Evolutionary conservation across 108 stramenopile genomes (phyloP), one percentile per base, ranked within the genome.

Genomic region (Stephanodiscus minutulus): DNA sequence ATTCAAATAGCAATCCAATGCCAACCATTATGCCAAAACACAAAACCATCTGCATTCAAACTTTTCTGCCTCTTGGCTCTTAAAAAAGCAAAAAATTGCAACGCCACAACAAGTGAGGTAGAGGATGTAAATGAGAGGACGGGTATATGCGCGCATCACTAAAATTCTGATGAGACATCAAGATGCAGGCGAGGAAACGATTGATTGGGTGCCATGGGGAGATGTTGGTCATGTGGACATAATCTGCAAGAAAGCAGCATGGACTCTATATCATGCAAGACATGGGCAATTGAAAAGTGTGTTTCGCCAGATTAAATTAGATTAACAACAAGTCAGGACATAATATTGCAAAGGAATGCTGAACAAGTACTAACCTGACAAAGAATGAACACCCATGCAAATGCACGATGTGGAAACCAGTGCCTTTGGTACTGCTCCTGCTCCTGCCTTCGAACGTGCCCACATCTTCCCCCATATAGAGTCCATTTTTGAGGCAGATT

Each of bases 11-110:
- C 44, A 46, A 17, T 78, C 77, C 17, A 73, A 68, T 82, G 81
- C 81, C 81, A 82, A 15, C 71, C 64, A 37, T 47, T 64, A 47
- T 82, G 81, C 81, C 81, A 82, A 67, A 82, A 82, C 3, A 82
- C 44, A 54, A 82, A 82, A 24, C 71, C 81, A 27, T 77, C 76
- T 22, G 49, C 63, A 54, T 73, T 49, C 52, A 82, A 52, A 11
- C 35, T 20, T 61, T 60, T 7, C 44, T 77, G 76, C 49, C 33
- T 73, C 57, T 60, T 73, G 70, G 53, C 76, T 73, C n/a, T 77
- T 72, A 39, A 82, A 52, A 54, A 82, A 82, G 46, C 65, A 77
- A 44, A 47, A 44, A 9, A 73, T 62, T 15, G 81, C 81, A 29
- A 33, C 28, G n/a, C 36, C 39, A 58, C 65, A 65, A 59, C 39